Evolutionary conservation across 345 rosid species (phyloP).

Genomic region (Bretschneidera sinensis): DNA sequence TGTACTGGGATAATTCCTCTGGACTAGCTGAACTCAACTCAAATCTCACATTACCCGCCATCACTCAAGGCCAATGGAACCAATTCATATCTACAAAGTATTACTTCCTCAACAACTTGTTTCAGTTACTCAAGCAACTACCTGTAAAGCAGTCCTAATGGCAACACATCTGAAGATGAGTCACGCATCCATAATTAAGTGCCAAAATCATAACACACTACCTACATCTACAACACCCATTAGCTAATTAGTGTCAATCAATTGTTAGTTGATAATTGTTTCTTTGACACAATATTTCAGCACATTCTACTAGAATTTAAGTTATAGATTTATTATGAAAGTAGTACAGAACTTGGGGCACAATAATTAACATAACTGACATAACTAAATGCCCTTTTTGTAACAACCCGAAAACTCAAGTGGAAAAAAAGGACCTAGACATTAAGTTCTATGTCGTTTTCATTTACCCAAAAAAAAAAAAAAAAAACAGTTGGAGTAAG

Average conservation of each 20-base stretch:
- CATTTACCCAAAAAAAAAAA: no score
- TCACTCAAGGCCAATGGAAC: conserved; percentile 12
- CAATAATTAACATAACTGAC: not conserved
- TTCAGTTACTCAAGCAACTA: conserved; percentile 3
- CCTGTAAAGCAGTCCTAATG: not conserved
- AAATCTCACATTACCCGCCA: conserved; percentile 46
- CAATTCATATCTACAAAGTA: conserved; percentile 10
- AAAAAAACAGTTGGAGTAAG: no score
- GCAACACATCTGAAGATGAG: not conserved
- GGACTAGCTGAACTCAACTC: conserved; percentile 35
- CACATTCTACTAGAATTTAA: not conserved
- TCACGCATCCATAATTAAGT: conserved; percentile 4
- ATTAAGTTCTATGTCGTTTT: no score
- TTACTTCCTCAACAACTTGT: not conserved
- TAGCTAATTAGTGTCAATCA: not conserved
- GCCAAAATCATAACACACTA: conserved; percentile 3
- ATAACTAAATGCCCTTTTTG: not conserved
- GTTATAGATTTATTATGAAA: not conserved
- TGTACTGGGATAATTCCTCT: conserved; percentile 29
- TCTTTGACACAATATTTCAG: not conserved
- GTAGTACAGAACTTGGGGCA: not conserved
- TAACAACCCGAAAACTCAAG: not conserved
- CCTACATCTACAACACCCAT: conserved; percentile 5
- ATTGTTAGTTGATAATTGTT: conserved; percentile 1
- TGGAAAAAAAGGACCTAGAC: not conserved